Base-by-base conservation (phyloP, 495 filamentous ascomycete genomes). In the Aspergillus mulundensis region DNA sequence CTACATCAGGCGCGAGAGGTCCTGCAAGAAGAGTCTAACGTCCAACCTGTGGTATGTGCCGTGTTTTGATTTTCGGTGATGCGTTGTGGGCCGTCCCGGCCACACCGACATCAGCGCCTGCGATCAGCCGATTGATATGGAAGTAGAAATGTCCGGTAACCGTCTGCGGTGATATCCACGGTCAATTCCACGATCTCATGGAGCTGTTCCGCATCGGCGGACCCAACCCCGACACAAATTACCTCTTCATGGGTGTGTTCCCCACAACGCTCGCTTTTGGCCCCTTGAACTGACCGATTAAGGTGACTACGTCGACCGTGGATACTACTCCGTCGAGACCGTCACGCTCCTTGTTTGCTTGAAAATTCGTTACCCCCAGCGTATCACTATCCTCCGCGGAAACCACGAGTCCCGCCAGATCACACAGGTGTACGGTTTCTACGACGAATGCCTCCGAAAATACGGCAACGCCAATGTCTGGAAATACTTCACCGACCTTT, bases 401-500 rank as follows among this genome's bases (percentile, higher is more conserved):
- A 97, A 97, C 77, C 92, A 97, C 79, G 92, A 97, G 71, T 96
- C 91, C 55, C 87, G 92, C 57, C 92, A 97, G 75, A 97, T 97
- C 72, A 97, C 92, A 44, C 91, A 95, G 74, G 92, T 97, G 42
- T 97, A 97, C 67, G 92, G 92, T 47, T 97, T 97, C 78, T 97
- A 97, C 77, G 92, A 97, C 71, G 92, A 97, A 69, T 97, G 92
- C 69, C 82, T 97, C 49, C 87, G 92, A 66, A 97, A 97, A 79
- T 97, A 97, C 66, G 92, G 92, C 74, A 97, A 96, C 69, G 94
- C 94, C 59, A 97, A 97, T 68, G 94, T 98, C 61, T 98, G 94
- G 94, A 97, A 96, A 81, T 97, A 89, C 77, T 98, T 97, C 74
- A 97, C 94, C 63, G 94, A 98, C 70, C 85, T 98, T 32, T 97